Base-by-base conservation (phyloP, 441 rosid genomes). In the Gossypium davidsonii region DNA sequence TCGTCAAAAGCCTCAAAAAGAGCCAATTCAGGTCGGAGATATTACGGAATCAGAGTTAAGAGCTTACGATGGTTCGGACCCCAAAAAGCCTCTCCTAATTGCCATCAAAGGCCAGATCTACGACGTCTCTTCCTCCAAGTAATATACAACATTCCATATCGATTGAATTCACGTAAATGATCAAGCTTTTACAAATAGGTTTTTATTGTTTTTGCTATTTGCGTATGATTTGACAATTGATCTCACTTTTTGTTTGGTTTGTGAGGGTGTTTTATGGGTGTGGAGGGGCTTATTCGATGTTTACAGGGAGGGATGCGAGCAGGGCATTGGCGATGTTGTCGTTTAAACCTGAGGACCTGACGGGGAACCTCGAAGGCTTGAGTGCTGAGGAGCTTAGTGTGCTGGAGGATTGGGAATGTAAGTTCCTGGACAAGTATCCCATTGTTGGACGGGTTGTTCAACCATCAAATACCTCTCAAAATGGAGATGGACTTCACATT, bases 191-290 rank as follows among this genome's bases (percentile, higher is more conserved):
- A 11, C 17, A 25, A 25, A 56, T 10, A n/a, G 62, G 37, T 4
- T 56, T 11, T 51, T 5, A 34, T 34, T 52, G 61, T 51, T 15
- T 68, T 18, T 17, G 39, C 39, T 34, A 8, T 34, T 34, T 34
- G 39, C 39, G 39, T 34, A 34, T 34, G 18, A 3, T 20, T 9
- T 67, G 14, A 17, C 12, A 17, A 6, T 3, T 28, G 46, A 10
- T 70, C 51, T 48, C 9, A 53, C 4, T 56, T 25, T 60, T 3
- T 9, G n/a, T 21, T 11, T 49, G 10, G 4, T 21, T 63, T 58
- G 71, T 71, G 83, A 89, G 88, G 83, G 82, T 81, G 84, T 89
- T 89, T 76, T 89, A 89, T 71, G 93, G 91, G 39, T 88, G 85
- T 58, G 63, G 63, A 58, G 63, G 63, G 17, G 17, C 63, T 0